A percentile compares a stretch with the other conserved stretches of the same genome.
These are phyloP conservation scores for cucumber (Cucumis sativus) DNA, from an alignment of 306 rosid genomes.

Conservation along the genomic window DNA sequence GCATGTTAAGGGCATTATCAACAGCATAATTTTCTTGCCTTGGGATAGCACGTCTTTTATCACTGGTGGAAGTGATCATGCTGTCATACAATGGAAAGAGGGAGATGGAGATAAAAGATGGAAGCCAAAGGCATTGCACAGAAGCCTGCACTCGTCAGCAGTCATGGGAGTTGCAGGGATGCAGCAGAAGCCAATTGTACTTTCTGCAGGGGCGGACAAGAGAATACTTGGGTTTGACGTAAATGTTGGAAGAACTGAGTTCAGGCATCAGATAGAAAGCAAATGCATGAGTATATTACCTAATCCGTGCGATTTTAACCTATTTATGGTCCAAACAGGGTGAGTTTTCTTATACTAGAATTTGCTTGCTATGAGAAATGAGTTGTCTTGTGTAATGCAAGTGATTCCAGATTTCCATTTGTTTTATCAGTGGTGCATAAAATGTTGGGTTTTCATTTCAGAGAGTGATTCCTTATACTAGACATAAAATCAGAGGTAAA, in stretches of 20 bases:
- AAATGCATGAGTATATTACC: constrained; percentile 84
- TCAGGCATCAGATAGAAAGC: constrained; percentile 79
- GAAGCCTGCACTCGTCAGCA: constrained; percentile 75
- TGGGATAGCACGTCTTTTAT: constrained; percentile 65
- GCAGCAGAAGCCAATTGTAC: constrained; percentile 67
- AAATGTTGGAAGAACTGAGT: constrained; percentile 52
- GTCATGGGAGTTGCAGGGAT: constrained; percentile 97
- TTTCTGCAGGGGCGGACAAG: constrained; percentile 90
- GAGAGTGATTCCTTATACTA: not conserved
- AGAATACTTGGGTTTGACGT: constrained; percentile 68
- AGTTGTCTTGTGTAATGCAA: not conserved
- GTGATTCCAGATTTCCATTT: not conserved
- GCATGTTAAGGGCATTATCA: constrained; percentile 85
- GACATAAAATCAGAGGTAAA: not conserved
- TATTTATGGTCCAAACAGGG: constrained; percentile 89
- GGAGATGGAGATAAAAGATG: constrained; percentile 44
- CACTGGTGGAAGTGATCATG: constrained; percentile 95
- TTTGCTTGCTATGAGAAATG: not conserved
- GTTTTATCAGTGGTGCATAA: not conserved
- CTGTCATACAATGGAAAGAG: constrained; percentile 77
- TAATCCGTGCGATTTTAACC: constrained; percentile 69
- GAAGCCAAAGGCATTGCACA: constrained; percentile 83
- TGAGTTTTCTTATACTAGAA: constrained; percentile 19
- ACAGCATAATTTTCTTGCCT: constrained; percentile 67
- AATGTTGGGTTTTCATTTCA: not conserved